Conservation (phyloP, 352 stramenopile genomes). For the Phytophthora pisi region DNA sequence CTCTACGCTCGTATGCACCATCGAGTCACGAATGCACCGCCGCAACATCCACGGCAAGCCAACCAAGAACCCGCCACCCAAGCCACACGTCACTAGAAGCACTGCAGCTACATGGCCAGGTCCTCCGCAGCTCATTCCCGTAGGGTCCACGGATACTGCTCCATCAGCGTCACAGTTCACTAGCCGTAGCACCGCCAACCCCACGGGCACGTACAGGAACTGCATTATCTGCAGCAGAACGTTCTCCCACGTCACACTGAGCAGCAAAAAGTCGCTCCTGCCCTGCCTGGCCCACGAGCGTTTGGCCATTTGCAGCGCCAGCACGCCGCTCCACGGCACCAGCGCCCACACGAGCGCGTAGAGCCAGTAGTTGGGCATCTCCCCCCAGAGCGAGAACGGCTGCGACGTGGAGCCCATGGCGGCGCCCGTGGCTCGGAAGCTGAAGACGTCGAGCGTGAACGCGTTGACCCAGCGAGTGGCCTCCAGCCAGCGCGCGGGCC, state of each 20-base stretch:
- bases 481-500: slow-evolving; percentile 60
- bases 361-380: slow-evolving; percentile 65
- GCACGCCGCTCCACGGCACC: slow-evolving; percentile 28
- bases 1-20: slow-evolving; percentile 35
- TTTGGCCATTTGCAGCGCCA: slow-evolving; percentile 5
- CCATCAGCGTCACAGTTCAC: slow-evolving; percentile 58
- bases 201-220: slow-evolving; percentile 64
- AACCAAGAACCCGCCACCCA: slow-evolving; percentile 56
- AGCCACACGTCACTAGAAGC: slow-evolving; percentile 31
- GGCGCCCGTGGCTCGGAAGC: slow-evolving; percentile 51
- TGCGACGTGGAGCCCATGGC: slow-evolving; percentile 67
- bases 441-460: slow-evolving; percentile 60
- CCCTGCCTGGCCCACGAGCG: slow-evolving; percentile 27
- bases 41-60: slow-evolving; percentile 49
- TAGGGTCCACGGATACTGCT: slow-evolving; percentile 53
- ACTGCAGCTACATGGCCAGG: slow-evolving; percentile 38
- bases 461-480: slow-evolving; percentile 59
- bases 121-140: slow-evolving; percentile 40
- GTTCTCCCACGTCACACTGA: slow-evolving; percentile 46
- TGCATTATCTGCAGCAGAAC: slow-evolving; percentile 51
- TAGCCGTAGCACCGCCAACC: slow-evolving; percentile 58
- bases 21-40: slow-evolving; percentile 33
- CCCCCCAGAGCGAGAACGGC: slow-evolving; percentile 63
- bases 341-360: slow-evolving; percentile 54
- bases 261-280: slow-evolving; percentile 33